Conservation (phyloP, 257 asterid species). For the Solanum arcanum region DNA sequence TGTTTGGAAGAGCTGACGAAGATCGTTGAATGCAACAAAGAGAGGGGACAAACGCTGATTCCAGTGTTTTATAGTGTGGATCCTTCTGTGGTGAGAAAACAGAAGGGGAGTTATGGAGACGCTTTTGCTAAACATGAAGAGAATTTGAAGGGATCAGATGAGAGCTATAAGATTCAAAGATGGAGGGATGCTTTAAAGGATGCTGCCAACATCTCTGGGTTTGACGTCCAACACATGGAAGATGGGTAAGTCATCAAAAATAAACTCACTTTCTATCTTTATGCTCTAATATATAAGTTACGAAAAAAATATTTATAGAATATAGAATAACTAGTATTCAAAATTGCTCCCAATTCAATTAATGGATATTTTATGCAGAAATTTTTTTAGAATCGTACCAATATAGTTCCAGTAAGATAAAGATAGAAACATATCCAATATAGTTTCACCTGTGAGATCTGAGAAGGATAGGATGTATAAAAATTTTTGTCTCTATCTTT, state of each 20-base stretch:
- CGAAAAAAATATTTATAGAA: no score
- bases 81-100: constrained; percentile 4
- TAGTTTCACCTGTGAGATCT: accelerated
- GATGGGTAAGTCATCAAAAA: neutral
- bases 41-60: neutral
- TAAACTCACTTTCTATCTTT: no score
- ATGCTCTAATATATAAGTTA: no score
- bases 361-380: no score
- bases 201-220: constrained; percentile 1
- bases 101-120: neutral
- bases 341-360: neutral
- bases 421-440: no score
- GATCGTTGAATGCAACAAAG: neutral
- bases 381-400: no score
- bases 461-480: accelerated
- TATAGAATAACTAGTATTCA: no score
- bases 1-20: constrained; percentile 2
- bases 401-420: no score
- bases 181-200: constrained; percentile 6
- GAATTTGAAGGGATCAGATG: neutral
- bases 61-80: constrained; percentile 7
- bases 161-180: neutral
- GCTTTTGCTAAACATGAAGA: neutral
- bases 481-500: no score
- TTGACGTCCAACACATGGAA: neutral